Evolutionary conservation across 352 stramenopile genomes (phyloP), one percentile per base, ranked within the genome.

Genomic region (Albugo candida): DNA sequence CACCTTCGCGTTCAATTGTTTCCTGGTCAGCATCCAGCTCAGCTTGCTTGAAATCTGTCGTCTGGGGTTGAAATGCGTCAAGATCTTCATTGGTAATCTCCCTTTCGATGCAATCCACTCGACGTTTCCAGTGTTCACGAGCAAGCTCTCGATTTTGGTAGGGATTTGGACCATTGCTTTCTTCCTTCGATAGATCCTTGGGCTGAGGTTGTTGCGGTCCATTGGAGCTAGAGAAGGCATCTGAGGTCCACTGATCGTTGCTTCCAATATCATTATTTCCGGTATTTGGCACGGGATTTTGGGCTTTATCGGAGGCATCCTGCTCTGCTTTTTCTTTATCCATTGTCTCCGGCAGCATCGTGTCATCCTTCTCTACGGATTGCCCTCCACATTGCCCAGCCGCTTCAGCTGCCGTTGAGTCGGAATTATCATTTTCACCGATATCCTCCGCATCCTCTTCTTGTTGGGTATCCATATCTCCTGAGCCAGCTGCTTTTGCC

Each of bases 101-200:
- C 20, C 67, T 55, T 37, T 77, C 52, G 27, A 94, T 54, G 45
- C 96, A 81, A 43, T 95, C 92, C 8, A 99, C 75, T 43, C 93
- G 93, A 44, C 91, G 79, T 53, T 97, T 93, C 95, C 95, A 99
- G 53, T 97, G 94, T 53, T 98, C 88, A 54, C 94, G 75, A 1
- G 93, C 91, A 53, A 97, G 93, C 41, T 95, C 92, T 31, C 92
- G 83, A 56, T 95, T 91, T 13, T 87, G 81, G 46, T 97, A 96
- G 49, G 93, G 93, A 58, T 98, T 98, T 11, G 92, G 87, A 53
- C 93, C 71, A 40, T 78, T 79, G 13, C 72, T 71, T 34, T 74
- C 64, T 35, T 61, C 59, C 21, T 87, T 69, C 13, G 72, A 70
- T 27, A 83, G 81, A 49, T 92, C 81, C 48, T 87, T 67, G 2